These are phyloP conservation scores for Fusarium sp. DNA, from an alignment of 2,329 filamentous ascomycete genomes.

Conservation along the genomic window DNA sequence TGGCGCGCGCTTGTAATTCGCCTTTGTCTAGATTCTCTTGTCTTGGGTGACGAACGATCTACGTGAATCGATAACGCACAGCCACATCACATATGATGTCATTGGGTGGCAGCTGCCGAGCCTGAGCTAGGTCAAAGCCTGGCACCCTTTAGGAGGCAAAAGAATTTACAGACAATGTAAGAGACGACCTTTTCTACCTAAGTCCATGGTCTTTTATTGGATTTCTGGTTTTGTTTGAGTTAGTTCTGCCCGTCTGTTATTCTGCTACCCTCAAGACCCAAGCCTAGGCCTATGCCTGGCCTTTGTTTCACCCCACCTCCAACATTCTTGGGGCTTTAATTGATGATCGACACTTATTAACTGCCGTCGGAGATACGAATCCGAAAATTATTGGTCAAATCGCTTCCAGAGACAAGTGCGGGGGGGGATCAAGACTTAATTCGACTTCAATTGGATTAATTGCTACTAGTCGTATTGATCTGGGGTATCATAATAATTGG, in stretches of 20 bases:
- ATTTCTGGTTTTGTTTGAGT: neutral
- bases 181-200: neutral
- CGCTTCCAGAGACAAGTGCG: slow-evolving; percentile 3
- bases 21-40: slow-evolving; percentile 44
- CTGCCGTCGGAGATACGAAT: slow-evolving; percentile 33
- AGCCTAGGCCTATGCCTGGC: neutral
- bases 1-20: slow-evolving; percentile 45
- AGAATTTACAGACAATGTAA: neutral
- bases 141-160: neutral
- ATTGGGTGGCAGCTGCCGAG: slow-evolving; percentile 30
- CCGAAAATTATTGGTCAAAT: slow-evolving; percentile 24
- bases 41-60: slow-evolving; percentile 28
- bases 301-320: slow-evolving; percentile 26
- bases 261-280: neutral
- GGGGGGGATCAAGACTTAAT: slow-evolving; percentile 9
- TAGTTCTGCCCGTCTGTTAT: neutral
- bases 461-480: slow-evolving; percentile 18
- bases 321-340: slow-evolving; percentile 7
- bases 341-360: slow-evolving; percentile 41
- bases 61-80: slow-evolving; percentile 42
- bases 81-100: slow-evolving; percentile 53
- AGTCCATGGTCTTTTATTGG: neutral
- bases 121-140: slow-evolving; percentile 3
- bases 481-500: slow-evolving; percentile 42
- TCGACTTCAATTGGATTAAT: slow-evolving; percentile 22